A percentile compares a stretch with the other conserved stretches of the same genome.
Conservation (phyloP, 768 basidiomycete species). For the Tricholomella constricta region DNA sequence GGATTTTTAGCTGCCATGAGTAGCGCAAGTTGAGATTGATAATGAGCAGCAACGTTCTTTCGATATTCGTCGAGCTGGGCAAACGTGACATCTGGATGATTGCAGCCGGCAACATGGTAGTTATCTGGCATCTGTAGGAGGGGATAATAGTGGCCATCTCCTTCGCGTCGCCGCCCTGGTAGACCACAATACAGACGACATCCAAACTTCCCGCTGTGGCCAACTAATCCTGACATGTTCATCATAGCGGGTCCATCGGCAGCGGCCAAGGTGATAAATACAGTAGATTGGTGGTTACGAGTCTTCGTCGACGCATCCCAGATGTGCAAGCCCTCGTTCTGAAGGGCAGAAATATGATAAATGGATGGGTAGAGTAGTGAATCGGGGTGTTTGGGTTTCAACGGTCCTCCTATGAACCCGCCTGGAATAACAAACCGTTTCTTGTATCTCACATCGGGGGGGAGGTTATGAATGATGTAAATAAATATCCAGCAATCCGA, state of each 20-base stretch:
- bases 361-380: slow-evolving; percentile 21
- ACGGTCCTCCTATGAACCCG: slow-evolving; percentile 23
- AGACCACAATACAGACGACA: slow-evolving; percentile 38
- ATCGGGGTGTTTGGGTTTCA: slow-evolving; percentile 7
- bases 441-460: slow-evolving; percentile 14
- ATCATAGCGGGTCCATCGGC: slow-evolving; percentile 36
- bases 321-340: slow-evolving; percentile 29
- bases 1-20: background rate
- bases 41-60: background rate
- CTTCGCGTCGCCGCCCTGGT: slow-evolving; percentile 23
- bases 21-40: slow-evolving; percentile 6
- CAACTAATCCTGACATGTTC: slow-evolving; percentile 29
- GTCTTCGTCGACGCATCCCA: slow-evolving; percentile 29
- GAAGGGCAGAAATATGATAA: slow-evolving; percentile 29
- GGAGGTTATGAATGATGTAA: slow-evolving; percentile 28
- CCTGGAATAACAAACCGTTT: slow-evolving; percentile 9
- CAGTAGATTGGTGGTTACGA: slow-evolving; percentile 15
- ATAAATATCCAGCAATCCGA: slow-evolving; percentile 34
- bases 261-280: slow-evolving; percentile 25
- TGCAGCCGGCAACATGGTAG: slow-evolving; percentile 23
- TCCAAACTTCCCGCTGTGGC: slow-evolving; percentile 33
- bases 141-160: slow-evolving; percentile 32
- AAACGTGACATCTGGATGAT: slow-evolving; percentile 25
- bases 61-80: slow-evolving; percentile 4
- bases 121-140: slow-evolving; percentile 26